Evolutionary conservation across 257 asterid species (phyloP).

Genomic region (Ajuga chamaepitys): DNA sequence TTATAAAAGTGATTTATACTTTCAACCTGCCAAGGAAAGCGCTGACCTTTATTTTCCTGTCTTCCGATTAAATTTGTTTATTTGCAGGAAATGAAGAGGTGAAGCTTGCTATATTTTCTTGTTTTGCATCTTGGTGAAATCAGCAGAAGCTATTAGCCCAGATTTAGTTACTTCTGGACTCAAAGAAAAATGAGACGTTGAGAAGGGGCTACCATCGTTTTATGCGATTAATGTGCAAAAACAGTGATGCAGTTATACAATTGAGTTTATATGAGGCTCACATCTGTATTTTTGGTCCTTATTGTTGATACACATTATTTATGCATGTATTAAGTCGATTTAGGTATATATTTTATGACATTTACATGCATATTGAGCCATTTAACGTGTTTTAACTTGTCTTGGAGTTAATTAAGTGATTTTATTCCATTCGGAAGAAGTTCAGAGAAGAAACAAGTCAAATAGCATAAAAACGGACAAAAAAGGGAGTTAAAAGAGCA

Average conservation of each 20-base stretch:
- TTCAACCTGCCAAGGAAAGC: constrained; percentile 5
- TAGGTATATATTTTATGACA: too few relatives aligned
- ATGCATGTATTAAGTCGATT: too few relatives aligned
- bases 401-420: too few relatives aligned
- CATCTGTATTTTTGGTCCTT: neutral
- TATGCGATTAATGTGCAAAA: constrained; percentile 58
- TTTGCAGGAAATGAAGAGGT: constrained; percentile 95
- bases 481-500: too few relatives aligned
- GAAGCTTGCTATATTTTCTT: constrained; percentile 70
- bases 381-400: too few relatives aligned
- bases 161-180: constrained; percentile 63
- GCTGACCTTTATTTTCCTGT: neutral
- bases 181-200: constrained; percentile 85
- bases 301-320: too few relatives aligned
- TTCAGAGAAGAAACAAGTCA: too few relatives aligned
- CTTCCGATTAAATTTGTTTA: constrained; percentile 7
- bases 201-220: constrained; percentile 91
- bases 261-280: constrained; percentile 27
- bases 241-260: constrained; percentile 58
- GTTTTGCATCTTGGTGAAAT: constrained; percentile 82
- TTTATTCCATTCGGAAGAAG: too few relatives aligned
- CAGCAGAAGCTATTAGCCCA: constrained; percentile 54
- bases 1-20: too few relatives aligned
- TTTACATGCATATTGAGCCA: too few relatives aligned
- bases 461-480: too few relatives aligned